Evolutionary conservation across 2,329 filamentous ascomycete species (phyloP), one percentile per base, ranked within the genome.

Genomic region (Dactylellina sp.): DNA sequence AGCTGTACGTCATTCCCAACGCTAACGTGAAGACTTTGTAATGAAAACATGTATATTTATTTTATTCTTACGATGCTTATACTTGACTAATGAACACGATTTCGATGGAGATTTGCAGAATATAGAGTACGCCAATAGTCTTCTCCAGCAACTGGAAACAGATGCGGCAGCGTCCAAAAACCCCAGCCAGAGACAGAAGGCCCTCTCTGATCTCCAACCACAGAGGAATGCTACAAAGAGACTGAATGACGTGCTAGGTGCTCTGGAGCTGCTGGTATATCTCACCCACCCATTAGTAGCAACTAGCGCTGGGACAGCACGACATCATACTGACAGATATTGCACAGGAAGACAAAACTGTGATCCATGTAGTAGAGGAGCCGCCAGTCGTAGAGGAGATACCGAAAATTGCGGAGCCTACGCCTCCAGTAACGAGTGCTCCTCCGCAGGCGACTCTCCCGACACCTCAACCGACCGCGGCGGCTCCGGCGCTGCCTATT

Each of bases 1-100:
- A 74, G 55, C 61, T 35, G 70, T 74, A 74, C 61, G 70, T 74
- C 70, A 66, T 74, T 18, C 42, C 56, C 49, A 44, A 42, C 53
- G 37, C 11, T 20, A 14, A 18, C 11, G 18, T 18, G 16, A 22
- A 40, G 24, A 56, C 3, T 16, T n/a, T 20, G 7, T 46, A 3
- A n/a, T n/a, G n/a, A n/a, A 16, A 40, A 40, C 9, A 14, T 40
- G 11, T 40, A 14, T 40, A 40, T 16, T 40, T 46, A 20, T 22
- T 20, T 20, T 46, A 46, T 20, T 20, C 42, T 22, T 20, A 32
- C 28, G 28, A 32, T 39, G 40, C 5, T 12, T 42, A 22, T 7
- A 14, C 28, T 25, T 22, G 52, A 18, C 24, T 42, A 24, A 25
- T 9, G 22, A 35, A 4, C 22, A 52, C 11, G 12, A 50, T 28